Percentiles rank a stretch among this genome's conserved stretches.
These are phyloP conservation scores for Pulicaria dysenterica DNA, from an alignment of 129 eudicot genomes.

Conservation along the genomic window DNA sequence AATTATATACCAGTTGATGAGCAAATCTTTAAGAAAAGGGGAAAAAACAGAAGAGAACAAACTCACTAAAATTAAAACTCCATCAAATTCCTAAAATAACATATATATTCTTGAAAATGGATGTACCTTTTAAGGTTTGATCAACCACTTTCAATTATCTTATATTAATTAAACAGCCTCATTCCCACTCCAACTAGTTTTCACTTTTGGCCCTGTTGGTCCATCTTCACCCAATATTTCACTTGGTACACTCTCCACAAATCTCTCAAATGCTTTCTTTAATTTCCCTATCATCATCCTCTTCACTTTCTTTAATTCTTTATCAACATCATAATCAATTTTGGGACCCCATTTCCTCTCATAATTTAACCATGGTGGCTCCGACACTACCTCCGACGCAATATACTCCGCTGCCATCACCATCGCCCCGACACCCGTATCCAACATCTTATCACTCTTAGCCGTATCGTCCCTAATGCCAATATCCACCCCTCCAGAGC, in stretches of 20 bases:
- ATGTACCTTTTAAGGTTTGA: slow-evolving; percentile 32
- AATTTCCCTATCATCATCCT: slow-evolving; percentile 55
- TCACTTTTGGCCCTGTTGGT: slow-evolving; percentile 75
- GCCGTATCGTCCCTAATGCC: slow-evolving; percentile 68
- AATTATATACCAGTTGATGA: too few species aligned
- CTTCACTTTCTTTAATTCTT: slow-evolving; percentile 51
- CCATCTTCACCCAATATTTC: slow-evolving; percentile 83
- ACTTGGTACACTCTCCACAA: slow-evolving; percentile 51
- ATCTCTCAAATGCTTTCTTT: slow-evolving; percentile 39
- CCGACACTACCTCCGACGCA: slow-evolving; percentile 37
- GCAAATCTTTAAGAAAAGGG: background rate
- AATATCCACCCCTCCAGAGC: slow-evolving; percentile 39
- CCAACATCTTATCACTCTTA: slow-evolving; percentile 53
- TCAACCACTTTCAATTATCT: slow-evolving; percentile 31
- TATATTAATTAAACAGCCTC: slow-evolving; percentile 28
- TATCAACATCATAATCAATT: slow-evolving; percentile 49
- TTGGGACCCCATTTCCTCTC: slow-evolving; percentile 80
- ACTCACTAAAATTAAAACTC: background rate
- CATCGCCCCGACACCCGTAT: slow-evolving; percentile 40
- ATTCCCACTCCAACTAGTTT: slow-evolving; percentile 63
- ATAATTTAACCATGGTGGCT: slow-evolving; percentile 71
- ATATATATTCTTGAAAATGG: slow-evolving; percentile 18
- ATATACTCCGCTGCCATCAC: slow-evolving; percentile 53
- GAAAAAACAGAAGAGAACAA: background rate
- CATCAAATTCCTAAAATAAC: background rate